Evolutionary conservation across 768 basidiomycete genomes (phyloP).

Genomic region (Lyophyllum semitale): DNA sequence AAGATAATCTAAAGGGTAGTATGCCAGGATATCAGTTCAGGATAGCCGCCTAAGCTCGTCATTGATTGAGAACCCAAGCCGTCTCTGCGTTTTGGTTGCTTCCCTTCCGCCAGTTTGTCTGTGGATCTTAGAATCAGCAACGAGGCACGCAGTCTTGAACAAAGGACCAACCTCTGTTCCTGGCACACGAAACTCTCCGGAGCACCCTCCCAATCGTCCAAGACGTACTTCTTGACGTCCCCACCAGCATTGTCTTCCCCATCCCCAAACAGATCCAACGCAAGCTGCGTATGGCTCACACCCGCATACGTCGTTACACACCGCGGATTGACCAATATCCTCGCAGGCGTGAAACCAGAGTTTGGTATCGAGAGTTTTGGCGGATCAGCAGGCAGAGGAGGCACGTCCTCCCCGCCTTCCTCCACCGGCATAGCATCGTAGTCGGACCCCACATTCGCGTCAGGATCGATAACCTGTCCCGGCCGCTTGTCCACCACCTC

Average conservation of each 20-base stretch:
- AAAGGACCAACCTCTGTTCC: constrained; percentile 71
- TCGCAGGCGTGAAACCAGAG: constrained; percentile 81
- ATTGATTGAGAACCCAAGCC: constrained; percentile 82
- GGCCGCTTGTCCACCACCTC: constrained; percentile 24
- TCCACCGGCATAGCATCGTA: constrained; percentile 83
- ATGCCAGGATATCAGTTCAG: neutral
- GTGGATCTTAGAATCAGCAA: neutral
- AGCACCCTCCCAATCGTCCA: constrained; percentile 95
- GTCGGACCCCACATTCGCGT: constrained; percentile 85
- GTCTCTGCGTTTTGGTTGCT: constrained; percentile 84
- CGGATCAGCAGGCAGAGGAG: constrained; percentile 35
- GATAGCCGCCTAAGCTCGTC: constrained; percentile 52
- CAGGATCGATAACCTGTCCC: constrained; percentile 50
- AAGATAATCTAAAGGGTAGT: neutral
- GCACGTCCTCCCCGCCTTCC: constrained; percentile 48
- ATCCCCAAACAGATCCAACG: constrained; percentile 90
- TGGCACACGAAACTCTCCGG: constrained; percentile 99
- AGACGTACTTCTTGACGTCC: constrained; percentile 69
- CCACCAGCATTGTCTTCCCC: constrained; percentile 54
- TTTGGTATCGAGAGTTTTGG: constrained; percentile 74
- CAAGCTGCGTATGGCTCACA: constrained; percentile 93
- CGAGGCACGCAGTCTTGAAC: neutral
- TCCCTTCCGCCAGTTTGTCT: constrained; percentile 89
- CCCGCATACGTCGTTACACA: constrained; percentile 99
- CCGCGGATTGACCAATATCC: constrained; percentile 93